Evolutionary conservation across 139 green algal genomes (phyloP), one percentile per base, ranked within the genome.

Genomic region (Micractinium conductrix): DNA sequence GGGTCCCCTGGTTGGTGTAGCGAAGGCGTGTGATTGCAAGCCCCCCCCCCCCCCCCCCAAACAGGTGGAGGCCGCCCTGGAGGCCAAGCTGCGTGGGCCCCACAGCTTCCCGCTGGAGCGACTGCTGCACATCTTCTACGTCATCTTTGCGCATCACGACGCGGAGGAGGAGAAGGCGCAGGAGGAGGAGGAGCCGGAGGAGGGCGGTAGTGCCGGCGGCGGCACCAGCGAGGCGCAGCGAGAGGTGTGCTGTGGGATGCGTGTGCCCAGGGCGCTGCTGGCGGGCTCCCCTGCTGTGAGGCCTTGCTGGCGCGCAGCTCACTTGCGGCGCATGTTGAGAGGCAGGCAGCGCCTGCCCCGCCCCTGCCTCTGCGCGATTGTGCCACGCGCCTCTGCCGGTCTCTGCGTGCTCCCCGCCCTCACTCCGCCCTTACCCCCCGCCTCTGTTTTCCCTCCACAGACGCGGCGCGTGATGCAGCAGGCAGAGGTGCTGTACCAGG

Each of bases 51-150:
- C 16, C 60, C 40, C 60, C 1, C 28, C 10, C 74, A 2, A n/a
- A 0, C 75, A 81, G 91, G 88, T 80, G 14, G 92, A 95, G 74
- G 85, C 74, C 0, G 91, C 91, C 28, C 67, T 78, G 28, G 91
- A 94, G 79, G 86, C 87, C 26, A 48, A 71, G 62, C 74, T 95
- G 58, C 85, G 87, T 48, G 92, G 92, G 3, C 89, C 90, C 0
- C 88, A 92, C 86, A 38, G 79, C 45, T 95, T 95, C 72, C 87
- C 91, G 12, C 89, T 95, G 26, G 91, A 93, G 79, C 90, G 92
- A 42, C 80, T 94, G 68, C 85, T 91, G 48, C 84, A 90, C 50
- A 90, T 92, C 67, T 95, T 92, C 85, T 93, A 89, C 63, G 79
- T 76, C 45, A 83, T 95, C 42, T 88, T 84, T 55, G 72, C 48